These are phyloP conservation scores for Metarhizium anisopliae DNA, from an alignment of 2,329 filamentous ascomycete genomes.

Conservation along the genomic window DNA sequence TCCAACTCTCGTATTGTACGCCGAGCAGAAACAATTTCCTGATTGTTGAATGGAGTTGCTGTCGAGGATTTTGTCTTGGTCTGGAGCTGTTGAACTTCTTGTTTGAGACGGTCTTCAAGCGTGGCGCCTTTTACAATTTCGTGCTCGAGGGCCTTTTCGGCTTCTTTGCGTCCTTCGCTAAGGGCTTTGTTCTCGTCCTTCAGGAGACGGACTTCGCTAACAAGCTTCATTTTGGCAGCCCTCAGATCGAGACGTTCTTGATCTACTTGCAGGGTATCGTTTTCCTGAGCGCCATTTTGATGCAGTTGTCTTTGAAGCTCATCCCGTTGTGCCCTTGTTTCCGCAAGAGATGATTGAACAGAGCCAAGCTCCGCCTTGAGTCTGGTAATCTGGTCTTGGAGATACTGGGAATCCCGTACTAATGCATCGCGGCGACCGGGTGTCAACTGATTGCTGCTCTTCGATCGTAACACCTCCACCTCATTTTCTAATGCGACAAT, in stretches of 20 bases:
- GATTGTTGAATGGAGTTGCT: slow-evolving; percentile 37
- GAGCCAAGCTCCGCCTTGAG: slow-evolving; percentile 52
- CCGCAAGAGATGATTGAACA: slow-evolving; percentile 45
- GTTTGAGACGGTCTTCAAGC: slow-evolving; percentile 55
- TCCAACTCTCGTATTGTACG: slow-evolving; percentile 59
- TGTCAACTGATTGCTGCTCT: background rate
- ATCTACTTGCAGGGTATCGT: slow-evolving; percentile 52
- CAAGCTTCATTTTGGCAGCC: slow-evolving; percentile 57
- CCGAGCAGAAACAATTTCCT: slow-evolving; percentile 49
- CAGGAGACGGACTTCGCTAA: slow-evolving; percentile 56
- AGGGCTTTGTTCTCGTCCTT: slow-evolving; percentile 54
- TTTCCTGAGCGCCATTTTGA: slow-evolving; percentile 43
- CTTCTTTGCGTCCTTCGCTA: slow-evolving; percentile 43
- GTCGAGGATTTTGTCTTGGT: slow-evolving; percentile 32
- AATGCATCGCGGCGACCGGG: slow-evolving; percentile 42
- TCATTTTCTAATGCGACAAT: slow-evolving; percentile 64
- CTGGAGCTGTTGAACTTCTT: slow-evolving; percentile 46
- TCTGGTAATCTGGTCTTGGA: slow-evolving; percentile 55
- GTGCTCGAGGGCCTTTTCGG: slow-evolving; percentile 55
- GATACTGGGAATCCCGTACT: slow-evolving; percentile 49
- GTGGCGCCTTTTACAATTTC: slow-evolving; percentile 57
- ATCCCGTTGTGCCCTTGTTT: slow-evolving; percentile 56
- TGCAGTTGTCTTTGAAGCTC: slow-evolving; percentile 54
- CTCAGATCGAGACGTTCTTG: slow-evolving; percentile 62
- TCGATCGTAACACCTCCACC: slow-evolving; percentile 58